A percentile compares a stretch with the other conserved stretches of the same genome.
Evolutionary conservation across 176 grass and related monocot species (phyloP).

Genomic region (Cymbopogon citratus): DNA sequence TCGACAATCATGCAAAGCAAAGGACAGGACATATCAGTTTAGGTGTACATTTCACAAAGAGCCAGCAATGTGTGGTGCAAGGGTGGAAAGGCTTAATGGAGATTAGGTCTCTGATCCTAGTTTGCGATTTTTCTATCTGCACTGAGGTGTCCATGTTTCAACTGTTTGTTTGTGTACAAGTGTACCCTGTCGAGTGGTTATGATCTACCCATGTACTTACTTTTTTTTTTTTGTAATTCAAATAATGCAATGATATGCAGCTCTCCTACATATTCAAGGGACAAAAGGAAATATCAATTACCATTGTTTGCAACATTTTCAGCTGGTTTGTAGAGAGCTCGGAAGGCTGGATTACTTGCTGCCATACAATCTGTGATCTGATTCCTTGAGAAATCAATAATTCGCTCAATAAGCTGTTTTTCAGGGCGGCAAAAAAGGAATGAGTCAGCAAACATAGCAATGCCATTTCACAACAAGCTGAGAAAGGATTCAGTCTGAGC

Average conservation of each 20-base stretch:
- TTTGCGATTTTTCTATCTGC: background rate
- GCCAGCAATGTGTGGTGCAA: background rate
- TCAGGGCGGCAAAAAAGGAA: background rate
- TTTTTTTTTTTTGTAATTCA: background rate
- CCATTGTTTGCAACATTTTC: conserved; percentile 61
- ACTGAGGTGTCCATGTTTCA: background rate
- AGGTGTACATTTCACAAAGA: background rate
- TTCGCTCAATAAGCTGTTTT: conserved; percentile 89
- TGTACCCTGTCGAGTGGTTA: background rate
- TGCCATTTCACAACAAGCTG: conserved; percentile 9
- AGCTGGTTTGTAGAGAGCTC: conserved; percentile 74
- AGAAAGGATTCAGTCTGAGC: background rate
- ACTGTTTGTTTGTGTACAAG: background rate
- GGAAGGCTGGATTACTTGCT: conserved; percentile 78
- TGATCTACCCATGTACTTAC: background rate
- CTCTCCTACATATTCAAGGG: background rate
- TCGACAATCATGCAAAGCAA: conserved; percentile 11
- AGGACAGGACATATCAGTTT: conserved; percentile 4
- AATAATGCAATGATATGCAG: background rate
- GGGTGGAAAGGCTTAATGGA: background rate
- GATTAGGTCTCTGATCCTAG: background rate
- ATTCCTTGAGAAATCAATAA: conserved; percentile 93
- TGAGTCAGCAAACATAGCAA: conserved; percentile 21
- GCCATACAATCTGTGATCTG: conserved; percentile 89
- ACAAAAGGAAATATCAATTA: conserved; percentile 3